These are phyloP conservation scores for Hypomontagnella monticulosa DNA, from an alignment of 495 filamentous ascomycete species.

Conservation along the genomic window DNA sequence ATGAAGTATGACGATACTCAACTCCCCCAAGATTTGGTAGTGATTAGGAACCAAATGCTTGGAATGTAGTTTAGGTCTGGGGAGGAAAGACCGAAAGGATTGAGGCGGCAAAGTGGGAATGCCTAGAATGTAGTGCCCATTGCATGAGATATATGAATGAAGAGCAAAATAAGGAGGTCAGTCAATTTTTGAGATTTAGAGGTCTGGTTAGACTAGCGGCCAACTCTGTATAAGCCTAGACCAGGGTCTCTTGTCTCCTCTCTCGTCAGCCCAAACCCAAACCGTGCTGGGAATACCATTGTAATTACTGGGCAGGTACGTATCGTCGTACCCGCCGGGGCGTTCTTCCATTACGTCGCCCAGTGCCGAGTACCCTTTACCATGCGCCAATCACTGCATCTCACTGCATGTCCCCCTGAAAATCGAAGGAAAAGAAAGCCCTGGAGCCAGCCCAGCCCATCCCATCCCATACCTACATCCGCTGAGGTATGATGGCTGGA, in stretches of 20 bases:
- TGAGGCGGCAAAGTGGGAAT: conserved; percentile 6
- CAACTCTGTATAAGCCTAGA: background rate
- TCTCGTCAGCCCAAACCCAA: background rate
- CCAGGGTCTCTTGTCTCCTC: background rate
- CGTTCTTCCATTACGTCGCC: conserved; percentile 32
- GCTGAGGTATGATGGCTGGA: background rate
- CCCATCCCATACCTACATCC: background rate
- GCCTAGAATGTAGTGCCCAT: conserved; percentile 7
- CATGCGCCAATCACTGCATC: conserved; percentile 33
- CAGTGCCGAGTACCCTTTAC: conserved; percentile 28
- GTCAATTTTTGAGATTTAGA: background rate
- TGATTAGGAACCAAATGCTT: conserved; percentile 9
- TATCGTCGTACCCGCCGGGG: conserved; percentile 23
- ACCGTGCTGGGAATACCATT: no score
- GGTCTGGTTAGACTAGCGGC: no score
- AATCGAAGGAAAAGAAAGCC: conserved; percentile 16
- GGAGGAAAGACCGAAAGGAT: conserved; percentile 30
- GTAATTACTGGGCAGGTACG: conserved; percentile 20
- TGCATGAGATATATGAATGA: conserved; percentile 34
- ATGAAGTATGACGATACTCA: conserved; percentile 24
- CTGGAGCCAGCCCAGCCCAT: background rate
- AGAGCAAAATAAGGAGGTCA: conserved; percentile 29
- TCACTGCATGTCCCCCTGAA: conserved; percentile 21
- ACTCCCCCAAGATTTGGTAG: conserved; percentile 6
- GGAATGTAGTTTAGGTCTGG: conserved; percentile 12